These are phyloP conservation scores for Candida morakotiae DNA, from an alignment of 805 yeast genomes.

Conservation along the genomic window DNA sequence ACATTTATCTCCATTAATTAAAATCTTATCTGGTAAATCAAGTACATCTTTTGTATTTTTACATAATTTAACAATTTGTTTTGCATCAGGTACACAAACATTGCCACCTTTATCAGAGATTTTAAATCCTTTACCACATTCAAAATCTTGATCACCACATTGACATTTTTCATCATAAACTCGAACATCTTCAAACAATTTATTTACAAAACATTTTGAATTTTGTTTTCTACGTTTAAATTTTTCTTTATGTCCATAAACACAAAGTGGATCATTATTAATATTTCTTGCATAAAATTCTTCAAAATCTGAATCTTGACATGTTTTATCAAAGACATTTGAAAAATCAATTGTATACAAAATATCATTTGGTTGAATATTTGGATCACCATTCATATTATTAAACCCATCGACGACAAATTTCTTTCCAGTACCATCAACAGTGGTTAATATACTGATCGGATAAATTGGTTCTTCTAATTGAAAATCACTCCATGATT, in stretches of 20 bases:
- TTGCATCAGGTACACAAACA: slow-evolving; percentile 43
- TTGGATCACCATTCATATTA: slow-evolving; percentile 4
- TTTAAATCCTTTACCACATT: slow-evolving; percentile 55
- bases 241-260: slow-evolving; percentile 64
- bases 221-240: slow-evolving; percentile 61
- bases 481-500: slow-evolving; percentile 52
- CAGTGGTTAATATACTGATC: slow-evolving; percentile 46
- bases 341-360: slow-evolving; percentile 52
- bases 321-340: slow-evolving; percentile 44
- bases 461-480: slow-evolving; percentile 44
- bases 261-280: slow-evolving; percentile 44
- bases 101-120: slow-evolving; percentile 24
- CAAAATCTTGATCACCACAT: slow-evolving; percentile 65
- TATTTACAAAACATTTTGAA: slow-evolving; percentile 59
- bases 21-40: slow-evolving; percentile 34
- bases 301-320: slow-evolving; percentile 57
- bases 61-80: slow-evolving; percentile 22
- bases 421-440: slow-evolving; percentile 65
- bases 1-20: slow-evolving; percentile 46
- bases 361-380: slow-evolving; percentile 13
- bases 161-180: slow-evolving; percentile 53
- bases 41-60: slow-evolving; percentile 17
- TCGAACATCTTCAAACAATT: slow-evolving; percentile 43
- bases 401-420: slow-evolving; percentile 49
- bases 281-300: slow-evolving; percentile 51